phyloP scores from a whole-genome alignment of 2,329 filamentous ascomycete genomes.

The Botryotinia narcissicola region DNA sequence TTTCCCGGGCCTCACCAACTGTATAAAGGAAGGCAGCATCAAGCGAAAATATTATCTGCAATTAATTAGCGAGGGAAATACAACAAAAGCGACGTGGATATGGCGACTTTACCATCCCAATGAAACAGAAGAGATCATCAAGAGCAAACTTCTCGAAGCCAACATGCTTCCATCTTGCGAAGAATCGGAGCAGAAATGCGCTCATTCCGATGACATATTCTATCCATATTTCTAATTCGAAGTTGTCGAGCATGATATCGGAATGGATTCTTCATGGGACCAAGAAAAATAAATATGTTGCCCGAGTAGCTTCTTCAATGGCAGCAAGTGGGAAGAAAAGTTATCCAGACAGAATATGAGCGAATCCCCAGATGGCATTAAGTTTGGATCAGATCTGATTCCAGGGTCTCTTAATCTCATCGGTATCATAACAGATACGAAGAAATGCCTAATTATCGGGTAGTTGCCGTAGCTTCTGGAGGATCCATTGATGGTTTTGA shows the following conservation, averaged over 20 bases:
- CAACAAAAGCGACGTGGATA: neutral
- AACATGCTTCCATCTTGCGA: constrained; percentile 3
- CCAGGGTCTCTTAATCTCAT: neutral
- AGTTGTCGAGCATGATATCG: neutral
- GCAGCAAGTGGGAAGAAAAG: neutral
- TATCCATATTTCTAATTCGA: neutral
- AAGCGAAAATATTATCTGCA: neutral
- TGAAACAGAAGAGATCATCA: neutral
- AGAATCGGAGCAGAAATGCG: neutral
- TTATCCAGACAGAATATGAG: neutral
- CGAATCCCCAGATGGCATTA: neutral
- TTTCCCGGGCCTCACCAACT: neutral
- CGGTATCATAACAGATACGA: neutral
- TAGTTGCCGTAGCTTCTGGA: neutral
- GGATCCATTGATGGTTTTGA: neutral
- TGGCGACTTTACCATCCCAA: neutral
- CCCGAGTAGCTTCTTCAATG: neutral
- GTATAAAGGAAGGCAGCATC: neutral
- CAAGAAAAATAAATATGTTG: too few species aligned
- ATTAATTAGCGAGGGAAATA: neutral
- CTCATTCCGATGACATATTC: neutral
- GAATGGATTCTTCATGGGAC: neutral
- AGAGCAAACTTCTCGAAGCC: constrained; percentile 3
- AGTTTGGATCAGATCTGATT: neutral
- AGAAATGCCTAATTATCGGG: constrained; percentile 6